Base-by-base conservation (phyloP, 768 basidiomycete genomes). In the Termitomyces sp. region DNA sequence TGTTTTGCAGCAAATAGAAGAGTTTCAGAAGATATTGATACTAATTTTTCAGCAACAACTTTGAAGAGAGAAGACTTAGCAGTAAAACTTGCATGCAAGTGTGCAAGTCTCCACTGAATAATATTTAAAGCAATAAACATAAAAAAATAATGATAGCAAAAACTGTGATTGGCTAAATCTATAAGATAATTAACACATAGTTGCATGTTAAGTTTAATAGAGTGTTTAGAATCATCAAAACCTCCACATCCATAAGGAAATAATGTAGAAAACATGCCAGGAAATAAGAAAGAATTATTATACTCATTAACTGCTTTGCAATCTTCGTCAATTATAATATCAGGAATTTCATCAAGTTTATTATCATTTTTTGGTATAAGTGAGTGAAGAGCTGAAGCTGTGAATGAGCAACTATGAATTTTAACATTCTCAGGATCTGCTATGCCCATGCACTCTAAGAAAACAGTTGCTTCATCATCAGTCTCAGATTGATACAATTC, bases 21-120 rank as follows among this genome's bases (percentile, higher is more conserved):
- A 89, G 68, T 75, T 89, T 9, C 89, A 88, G 66, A 85, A 89
- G 68, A 75, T 87, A 12, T 90, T 14, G 52, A 48, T 0, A 59
- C 58, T 44, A 77, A 66, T 1, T 58, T 52, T 0, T 42, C 11
- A 0, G 74, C 73, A 31, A 75, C 49, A 10, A 14, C 1, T 5
- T 55, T 29, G 66, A 75, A 77, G 1, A 57, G 41, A 0, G 40
- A 7, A 21, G 53, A 53, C 31, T 69, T 67, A 0, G 74, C 67
- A 23, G 69, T 70, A 0, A 78, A 48, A 49, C 63, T 63, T 0
- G 74, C 69, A 37, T 73, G 68, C 1, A 76, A 48, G 0, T 77
- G 51, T 5, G 70, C 50, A 11, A 48, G 38, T 0, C 73, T 59
- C 3, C 70, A 45, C 59, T 79, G 78, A 0, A 78, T 19, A 6